Evolutionary conservation across 164 flowering plant genomes (phyloP).

Genomic region (Dillenia suffruticosa): DNA sequence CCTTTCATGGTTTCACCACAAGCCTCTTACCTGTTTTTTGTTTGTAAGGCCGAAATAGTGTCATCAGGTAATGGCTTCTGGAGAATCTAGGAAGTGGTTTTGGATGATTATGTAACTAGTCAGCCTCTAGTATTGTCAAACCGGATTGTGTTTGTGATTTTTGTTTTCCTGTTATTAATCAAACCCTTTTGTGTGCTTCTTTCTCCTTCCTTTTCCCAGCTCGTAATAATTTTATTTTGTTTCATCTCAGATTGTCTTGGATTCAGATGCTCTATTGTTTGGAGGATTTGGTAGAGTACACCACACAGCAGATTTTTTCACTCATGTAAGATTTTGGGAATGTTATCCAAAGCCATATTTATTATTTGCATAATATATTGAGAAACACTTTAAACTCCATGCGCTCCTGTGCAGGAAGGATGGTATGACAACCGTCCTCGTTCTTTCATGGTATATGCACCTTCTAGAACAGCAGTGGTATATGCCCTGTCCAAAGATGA

Average conservation of each 20-base stretch:
- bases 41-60: too few relatives aligned
- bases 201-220: background rate
- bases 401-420: constrained; percentile 60
- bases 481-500: constrained; percentile 47
- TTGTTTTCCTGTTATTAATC: too few relatives aligned
- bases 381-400: background rate
- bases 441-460: constrained; percentile 81
- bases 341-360: too few relatives aligned
- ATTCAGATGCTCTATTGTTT: constrained; percentile 73
- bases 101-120: too few relatives aligned
- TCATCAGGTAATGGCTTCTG: too few relatives aligned
- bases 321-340: constrained; percentile 41
- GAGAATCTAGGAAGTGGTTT: too few relatives aligned
- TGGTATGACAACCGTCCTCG: constrained; percentile 63
- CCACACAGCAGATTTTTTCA: constrained; percentile 69
- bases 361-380: too few relatives aligned
- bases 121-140: too few relatives aligned
- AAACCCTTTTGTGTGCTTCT: too few relatives aligned
- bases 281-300: constrained; percentile 84
- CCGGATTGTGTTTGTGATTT: too few relatives aligned
- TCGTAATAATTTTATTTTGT: background rate
- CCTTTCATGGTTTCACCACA: too few relatives aligned
- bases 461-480: constrained; percentile 86
- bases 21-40: too few relatives aligned
- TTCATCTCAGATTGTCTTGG: constrained; percentile 36